Evolutionary conservation across 2,329 filamentous ascomycete species (phyloP).

Genomic region (Colletotrichum cereale): DNA sequence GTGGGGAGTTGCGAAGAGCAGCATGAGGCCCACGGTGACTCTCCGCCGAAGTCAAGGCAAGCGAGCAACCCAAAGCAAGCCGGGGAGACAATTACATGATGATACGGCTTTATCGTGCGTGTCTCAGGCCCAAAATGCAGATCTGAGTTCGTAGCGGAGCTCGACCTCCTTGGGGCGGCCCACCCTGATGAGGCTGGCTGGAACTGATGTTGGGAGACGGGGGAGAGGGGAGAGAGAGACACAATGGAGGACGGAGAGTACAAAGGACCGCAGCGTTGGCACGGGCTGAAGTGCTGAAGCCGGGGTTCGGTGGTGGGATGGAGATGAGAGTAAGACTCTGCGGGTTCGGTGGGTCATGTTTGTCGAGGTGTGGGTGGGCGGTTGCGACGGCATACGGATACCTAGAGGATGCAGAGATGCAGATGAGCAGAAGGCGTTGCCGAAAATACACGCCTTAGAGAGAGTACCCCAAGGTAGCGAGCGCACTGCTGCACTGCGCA

Average conservation of each 20-base stretch:
- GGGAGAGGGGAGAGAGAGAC: background rate
- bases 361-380: conserved; percentile 11
- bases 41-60: background rate
- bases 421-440: conserved; percentile 24
- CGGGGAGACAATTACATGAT: background rate
- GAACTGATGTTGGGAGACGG: background rate
- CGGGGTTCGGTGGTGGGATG: conserved; percentile 10
- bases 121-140: conserved; percentile 14
- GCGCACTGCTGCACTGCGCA: background rate
- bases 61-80: background rate
- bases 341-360: conserved; percentile 29
- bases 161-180: background rate
- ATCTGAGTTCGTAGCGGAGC: conserved; percentile 12
- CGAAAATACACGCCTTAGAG: conserved; percentile 23
- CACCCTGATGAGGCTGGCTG: conserved; percentile 25
- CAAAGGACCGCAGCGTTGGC: background rate
- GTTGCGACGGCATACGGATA: background rate
- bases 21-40: background rate
- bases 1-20: background rate
- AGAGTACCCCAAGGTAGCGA: background rate
- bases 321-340: conserved; percentile 27
- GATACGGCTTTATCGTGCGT: conserved; percentile 1
- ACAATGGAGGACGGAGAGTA: background rate
- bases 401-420: conserved; percentile 11
- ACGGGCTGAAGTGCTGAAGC: conserved; percentile 20